phyloP scores from a whole-genome alignment of 176 grass and related monocot species.

The Carex kokanica region DNA sequence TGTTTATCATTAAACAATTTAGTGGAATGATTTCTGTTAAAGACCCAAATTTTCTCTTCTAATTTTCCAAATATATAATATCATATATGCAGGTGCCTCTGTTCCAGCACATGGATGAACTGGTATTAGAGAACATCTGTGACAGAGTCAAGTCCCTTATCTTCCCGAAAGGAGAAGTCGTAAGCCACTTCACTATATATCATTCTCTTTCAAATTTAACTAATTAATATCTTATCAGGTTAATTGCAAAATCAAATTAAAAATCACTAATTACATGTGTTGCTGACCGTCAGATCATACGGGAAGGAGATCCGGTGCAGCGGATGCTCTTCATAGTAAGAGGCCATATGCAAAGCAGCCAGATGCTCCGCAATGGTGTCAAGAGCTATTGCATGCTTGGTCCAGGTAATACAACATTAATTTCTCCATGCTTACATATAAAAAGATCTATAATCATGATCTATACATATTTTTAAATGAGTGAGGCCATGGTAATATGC shows the following conservation, averaged over 20 bases:
- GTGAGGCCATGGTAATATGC: too few species aligned
- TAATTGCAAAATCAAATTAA: not conserved
- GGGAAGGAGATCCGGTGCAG: constrained; percentile 67
- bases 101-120: constrained; percentile 92
- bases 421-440: not conserved
- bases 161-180: constrained; percentile 71
- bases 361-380: constrained; percentile 61
- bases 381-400: constrained; percentile 82
- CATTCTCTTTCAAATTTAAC: not conserved
- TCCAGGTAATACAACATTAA: constrained; percentile 23
- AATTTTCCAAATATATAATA: not conserved
- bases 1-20: not conserved
- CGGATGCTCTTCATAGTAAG: constrained; percentile 90
- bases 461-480: not conserved
- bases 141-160: constrained; percentile 65
- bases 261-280: not conserved
- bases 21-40: not conserved
- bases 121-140: constrained; percentile 97
- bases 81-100: constrained; percentile 50
- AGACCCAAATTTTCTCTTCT: not conserved
- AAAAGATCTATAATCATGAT: not conserved
- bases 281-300: constrained; percentile 40
- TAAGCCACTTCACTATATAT: constrained; percentile 21
- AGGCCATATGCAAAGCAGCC: constrained; percentile 75
- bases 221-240: not conserved